phyloP scores from a whole-genome alignment of 148 eudicot genomes.

The Mesembryanthemum crystallinum region DNA sequence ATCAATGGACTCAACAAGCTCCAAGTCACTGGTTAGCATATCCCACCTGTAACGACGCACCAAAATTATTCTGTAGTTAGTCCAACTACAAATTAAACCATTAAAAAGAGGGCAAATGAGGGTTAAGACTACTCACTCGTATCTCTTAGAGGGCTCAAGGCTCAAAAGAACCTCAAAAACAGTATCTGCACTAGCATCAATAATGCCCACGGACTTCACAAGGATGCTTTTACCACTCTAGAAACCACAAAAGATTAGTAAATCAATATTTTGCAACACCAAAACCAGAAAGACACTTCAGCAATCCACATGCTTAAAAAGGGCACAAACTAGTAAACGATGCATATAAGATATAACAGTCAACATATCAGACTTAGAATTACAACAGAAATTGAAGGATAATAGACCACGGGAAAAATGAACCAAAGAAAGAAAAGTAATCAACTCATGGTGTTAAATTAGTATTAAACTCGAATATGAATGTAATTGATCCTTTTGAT shows the following conservation, averaged over 20 bases:
- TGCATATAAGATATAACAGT: not conserved
- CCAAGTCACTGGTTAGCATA: slow-evolving; percentile 72
- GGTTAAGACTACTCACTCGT: slow-evolving; percentile 60
- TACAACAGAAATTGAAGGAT: not conserved
- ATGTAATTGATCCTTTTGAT: too few relatives aligned
- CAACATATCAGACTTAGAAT: not conserved
- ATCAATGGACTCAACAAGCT: slow-evolving; percentile 73
- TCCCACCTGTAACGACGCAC: slow-evolving; percentile 75
- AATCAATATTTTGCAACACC: not conserved
- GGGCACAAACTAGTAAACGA: not conserved
- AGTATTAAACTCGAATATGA: not conserved
- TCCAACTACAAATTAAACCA: not conserved
- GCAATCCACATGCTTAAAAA: not conserved
- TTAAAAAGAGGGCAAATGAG: slow-evolving; percentile 3
- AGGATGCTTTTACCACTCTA: slow-evolving; percentile 74
- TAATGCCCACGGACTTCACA: slow-evolving; percentile 90
- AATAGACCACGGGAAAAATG: not conserved
- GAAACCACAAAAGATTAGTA: slow-evolving; percentile 8
- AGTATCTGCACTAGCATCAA: slow-evolving; percentile 75
- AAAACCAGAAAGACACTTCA: not conserved
- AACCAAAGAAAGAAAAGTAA: not conserved
- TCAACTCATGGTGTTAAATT: not conserved
- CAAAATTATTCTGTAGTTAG: slow-evolving; percentile 1
- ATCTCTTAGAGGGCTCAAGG: slow-evolving; percentile 72
- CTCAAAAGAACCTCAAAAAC: slow-evolving; percentile 78